phyloP scores from a whole-genome alignment of 225 moss, liverwort and hornwort species.

The Neckera pumila region DNA sequence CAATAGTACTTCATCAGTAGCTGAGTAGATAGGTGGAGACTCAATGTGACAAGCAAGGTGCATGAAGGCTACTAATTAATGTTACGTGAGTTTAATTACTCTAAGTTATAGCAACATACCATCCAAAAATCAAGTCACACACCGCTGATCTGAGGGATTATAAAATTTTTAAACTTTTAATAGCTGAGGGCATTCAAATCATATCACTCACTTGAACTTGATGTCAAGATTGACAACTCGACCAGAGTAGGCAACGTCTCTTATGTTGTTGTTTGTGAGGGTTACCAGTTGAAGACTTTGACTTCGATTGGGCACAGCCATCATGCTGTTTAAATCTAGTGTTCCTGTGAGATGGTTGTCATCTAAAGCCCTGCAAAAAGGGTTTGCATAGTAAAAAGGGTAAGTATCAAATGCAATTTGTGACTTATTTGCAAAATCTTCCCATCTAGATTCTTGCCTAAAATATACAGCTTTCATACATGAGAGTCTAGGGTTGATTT shows the following conservation, averaged over 20 bases:
- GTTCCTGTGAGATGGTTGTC: neutral
- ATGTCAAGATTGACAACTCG: neutral
- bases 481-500: neutral
- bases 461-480: neutral
- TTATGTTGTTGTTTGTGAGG: neutral
- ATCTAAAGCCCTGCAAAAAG: neutral
- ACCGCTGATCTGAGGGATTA: neutral
- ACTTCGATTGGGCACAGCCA: neutral
- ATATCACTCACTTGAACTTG: conserved; percentile 1
- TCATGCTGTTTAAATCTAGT: neutral
- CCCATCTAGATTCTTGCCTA: neutral
- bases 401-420: neutral
- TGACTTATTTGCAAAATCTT: no score
- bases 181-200: neutral
- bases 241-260: neutral
- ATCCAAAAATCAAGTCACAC: neutral
- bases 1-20: neutral
- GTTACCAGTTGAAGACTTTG: neutral
- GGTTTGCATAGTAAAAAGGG: neutral
- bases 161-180: no score
- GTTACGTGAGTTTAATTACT: neutral
- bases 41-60: neutral
- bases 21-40: neutral
- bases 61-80: neutral
- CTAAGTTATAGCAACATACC: neutral